These are phyloP conservation scores for Xylariaceae sp. DNA, from an alignment of 2,329 filamentous ascomycete genomes.

Conservation along the genomic window DNA sequence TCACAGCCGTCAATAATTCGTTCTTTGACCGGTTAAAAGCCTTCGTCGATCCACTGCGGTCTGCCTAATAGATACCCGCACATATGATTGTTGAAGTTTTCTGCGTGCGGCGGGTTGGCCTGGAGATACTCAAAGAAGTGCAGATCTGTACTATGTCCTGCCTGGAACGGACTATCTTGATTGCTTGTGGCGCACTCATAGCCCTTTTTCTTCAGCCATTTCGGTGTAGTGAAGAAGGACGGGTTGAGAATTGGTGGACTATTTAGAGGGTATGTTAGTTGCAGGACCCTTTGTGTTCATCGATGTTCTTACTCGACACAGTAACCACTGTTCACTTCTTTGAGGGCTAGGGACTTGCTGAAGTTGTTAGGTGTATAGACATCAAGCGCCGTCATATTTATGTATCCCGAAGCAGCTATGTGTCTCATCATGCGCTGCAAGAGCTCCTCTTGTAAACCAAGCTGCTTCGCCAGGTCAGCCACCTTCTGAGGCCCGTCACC, in stretches of 20 bases:
- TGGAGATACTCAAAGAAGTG: conserved; percentile 15
- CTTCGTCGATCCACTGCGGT: conserved; percentile 32
- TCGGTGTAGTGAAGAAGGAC: conserved; percentile 5
- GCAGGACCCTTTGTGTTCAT: not conserved
- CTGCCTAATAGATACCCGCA: conserved; percentile 35
- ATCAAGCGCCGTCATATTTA: conserved; percentile 35
- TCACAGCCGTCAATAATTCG: conserved; percentile 13
- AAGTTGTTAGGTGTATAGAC: conserved; percentile 40
- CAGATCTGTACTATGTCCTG: conserved; percentile 14
- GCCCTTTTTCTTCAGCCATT: conserved; percentile 10
- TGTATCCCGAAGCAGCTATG: conserved; percentile 39
- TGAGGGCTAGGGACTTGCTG: conserved; percentile 34
- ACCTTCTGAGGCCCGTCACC: conserved; percentile 5
- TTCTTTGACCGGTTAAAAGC: conserved; percentile 34
- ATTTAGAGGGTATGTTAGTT: not conserved
- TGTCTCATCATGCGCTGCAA: conserved; percentile 34
- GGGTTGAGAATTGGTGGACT: conserved; percentile 5
- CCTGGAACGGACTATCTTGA: conserved; percentile 20
- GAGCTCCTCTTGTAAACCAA: conserved; percentile 9
- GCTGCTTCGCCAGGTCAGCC: conserved; percentile 6
- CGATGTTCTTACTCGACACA: not conserved
- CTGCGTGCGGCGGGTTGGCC: conserved; percentile 10
- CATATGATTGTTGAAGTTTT: conserved; percentile 22
- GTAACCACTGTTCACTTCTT: conserved; percentile 36
- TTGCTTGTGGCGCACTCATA: conserved; percentile 11